Evolutionary conservation across 192 early-diverging fungal genomes (phyloP), one percentile per base, ranked within the genome.

Genomic region (Umbelopsis sp.): DNA sequence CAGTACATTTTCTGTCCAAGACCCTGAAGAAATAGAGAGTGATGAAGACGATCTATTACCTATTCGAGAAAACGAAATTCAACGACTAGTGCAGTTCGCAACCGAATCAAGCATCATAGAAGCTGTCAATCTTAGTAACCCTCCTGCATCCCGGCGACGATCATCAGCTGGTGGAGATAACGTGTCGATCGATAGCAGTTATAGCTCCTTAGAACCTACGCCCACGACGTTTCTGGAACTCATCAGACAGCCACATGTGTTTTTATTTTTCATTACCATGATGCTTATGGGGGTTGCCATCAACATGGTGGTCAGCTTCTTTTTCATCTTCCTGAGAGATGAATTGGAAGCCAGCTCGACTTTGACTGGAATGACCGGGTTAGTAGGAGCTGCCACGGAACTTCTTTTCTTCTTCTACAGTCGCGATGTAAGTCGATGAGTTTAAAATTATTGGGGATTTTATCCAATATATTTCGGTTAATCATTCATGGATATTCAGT

Each of bases 381-480:
- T 81, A 20, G 62, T 83, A 32, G 80, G 82, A 4, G 74, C 79
- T 7, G 26, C 74, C 34, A 81, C 82, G 0, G 82, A 83, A 41
- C 44, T 83, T 24, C 22, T 78, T 1, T 83, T 83, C 56, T 83
- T 83, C 68, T 83, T 81, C 66, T 83, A 81, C 66, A 81, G 80
- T 4, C 67, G 72, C 34, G 82, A 83, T 65, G 82, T 83, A 80
- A 75, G 74, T 73, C 5, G 24, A 29, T 50, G 36, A 32, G n/a
- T 31, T 62, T 62, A 17, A 14, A 34, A 20, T 34, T 4, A 3
- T 62, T 34, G 17, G 3, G 25, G 25, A 21, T 24, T 54, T 24
- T 25, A 41, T 24, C 4, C 69, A 26, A 29, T 34, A 14, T 22
- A 21, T 21, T 9, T 2, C 65, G 24, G 25, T 47, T 10, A 29